Base-by-base conservation (phyloP, 139 green algal species). In the Chlamydomonas incerta region DNA sequence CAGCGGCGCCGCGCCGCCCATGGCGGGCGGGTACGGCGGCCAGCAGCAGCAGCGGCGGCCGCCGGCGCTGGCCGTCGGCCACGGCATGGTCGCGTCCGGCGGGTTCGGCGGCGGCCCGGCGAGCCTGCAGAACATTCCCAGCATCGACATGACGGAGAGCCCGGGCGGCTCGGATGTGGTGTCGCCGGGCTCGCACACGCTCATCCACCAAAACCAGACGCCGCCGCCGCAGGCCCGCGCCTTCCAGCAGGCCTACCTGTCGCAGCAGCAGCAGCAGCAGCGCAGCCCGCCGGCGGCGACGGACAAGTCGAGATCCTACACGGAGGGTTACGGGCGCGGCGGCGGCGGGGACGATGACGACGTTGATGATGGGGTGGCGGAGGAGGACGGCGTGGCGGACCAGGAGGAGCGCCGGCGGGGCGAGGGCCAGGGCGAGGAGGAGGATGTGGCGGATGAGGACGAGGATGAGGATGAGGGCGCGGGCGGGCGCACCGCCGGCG, bases 131-230 rank as follows among this genome's bases (percentile, higher is more conserved):
- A 34, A 72, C 28, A 65, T 83, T 0, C 63, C 33, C 18, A 73
- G 58, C 35, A 74, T 83, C 21, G 77, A 83, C 1, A 67, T 83
- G 77, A 74, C 63, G 63, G 77, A 83, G 28, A 82, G 75, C 37
- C 60, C 75, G 28, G 50, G 50, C 3, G 75, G 60, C 26, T 74
- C 63, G 41, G 77, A 83, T n/a, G 10, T 35, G 1, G 28, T 68
- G 20, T 83, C 77, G 5, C 77, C 77, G 0, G 65, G 35, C 23
- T 57, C 34, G 34, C 68, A 52, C 68, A 29, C 33, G 33, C 68
- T 47, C 6, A n/a, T 47, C 33, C 34, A 52, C 34, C 20, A 34
- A 17, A 15, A 55, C 34, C 34, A 50, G 65, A n/a, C 21, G 58
- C 6, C 58, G 24, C 58, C 15, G 34, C 34, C 11, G 55, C 55